Conservation (phyloP, 2,329 filamentous ascomycete genomes). For the Fusarium gaditjirri region DNA sequence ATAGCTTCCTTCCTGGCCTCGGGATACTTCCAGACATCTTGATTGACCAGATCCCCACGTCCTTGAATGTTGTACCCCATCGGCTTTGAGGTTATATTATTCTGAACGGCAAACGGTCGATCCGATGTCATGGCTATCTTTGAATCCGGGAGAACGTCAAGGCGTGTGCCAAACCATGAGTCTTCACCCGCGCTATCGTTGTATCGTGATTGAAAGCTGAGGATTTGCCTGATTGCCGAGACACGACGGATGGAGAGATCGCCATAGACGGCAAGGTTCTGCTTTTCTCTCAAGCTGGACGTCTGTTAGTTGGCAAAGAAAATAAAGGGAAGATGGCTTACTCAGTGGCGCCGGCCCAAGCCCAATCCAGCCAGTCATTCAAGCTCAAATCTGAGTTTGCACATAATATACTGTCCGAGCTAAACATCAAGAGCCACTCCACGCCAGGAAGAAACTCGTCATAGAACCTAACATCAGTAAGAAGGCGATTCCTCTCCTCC, state of each 20-base stretch:
- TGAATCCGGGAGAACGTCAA: background rate
- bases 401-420: background rate
- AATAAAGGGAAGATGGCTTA: fast-evolving
- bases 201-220: background rate
- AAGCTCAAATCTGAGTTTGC: background rate
- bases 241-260: background rate
- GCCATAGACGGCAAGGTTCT: background rate
- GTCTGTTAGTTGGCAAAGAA: fast-evolving
- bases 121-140: background rate
- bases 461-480: background rate
- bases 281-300: too few species aligned
- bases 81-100: background rate
- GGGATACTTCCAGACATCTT: background rate
- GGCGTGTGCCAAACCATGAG: background rate
- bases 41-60: background rate
- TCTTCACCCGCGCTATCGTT: background rate
- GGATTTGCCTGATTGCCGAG: background rate
- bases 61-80: background rate
- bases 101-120: background rate
- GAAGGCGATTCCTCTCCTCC: background rate
- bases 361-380: background rate
- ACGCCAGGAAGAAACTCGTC: background rate
- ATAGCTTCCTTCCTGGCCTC: background rate
- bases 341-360: background rate
- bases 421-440: background rate